Evolutionary conservation across 768 basidiomycete genomes (phyloP), one percentile per base, ranked within the genome.

Genomic region (Roridomyces roridus): DNA sequence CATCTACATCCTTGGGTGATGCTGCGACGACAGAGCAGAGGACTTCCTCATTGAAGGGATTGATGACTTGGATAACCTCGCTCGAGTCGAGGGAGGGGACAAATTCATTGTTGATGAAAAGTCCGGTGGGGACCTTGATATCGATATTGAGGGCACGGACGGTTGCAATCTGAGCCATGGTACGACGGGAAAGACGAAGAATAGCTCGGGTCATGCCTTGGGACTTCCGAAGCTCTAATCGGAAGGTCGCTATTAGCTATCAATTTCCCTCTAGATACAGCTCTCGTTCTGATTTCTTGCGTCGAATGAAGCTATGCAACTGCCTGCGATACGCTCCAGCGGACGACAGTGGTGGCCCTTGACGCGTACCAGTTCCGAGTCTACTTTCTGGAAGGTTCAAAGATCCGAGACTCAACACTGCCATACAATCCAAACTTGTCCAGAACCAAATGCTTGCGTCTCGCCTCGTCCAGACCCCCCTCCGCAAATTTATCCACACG

Each of bases 71-170:
- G 68, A 93, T 84, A 40, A 79, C 70, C 52, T 89, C 88, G 14
- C 75, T 67, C 28, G 85, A 88, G 65, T 91, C 88, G 23, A 81
- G 79, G 6, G 90, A 91, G n/a, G 85, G 70, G 25, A 92, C 88
- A 66, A 94, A 96, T 68, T 94, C 83, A 69, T 92, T 93, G 78
- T 95, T 87, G 74, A 98, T 95, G 77, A 92, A 98, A 23, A 96
- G 80, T 17, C 93, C 93, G 7, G 91, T 92, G 10, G 88, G 87
- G 34, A 95, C 79, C 31, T 76, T 76, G 46, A 92, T 76, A 65
- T 76, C 85, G 24, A 75, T 69, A 46, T 71, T 67, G 26, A 78
- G 72, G 53, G 85, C 64, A 46, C 68, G 65, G 43, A 87, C 59
- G 31, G 69, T 74, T 48, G 70, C 74, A 47, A 70, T 62, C 52